Evolutionary conservation across 352 stramenopile species (phyloP), one percentile per base, ranked within the genome.

Genomic region (Phytopythium oedochilum): DNA sequence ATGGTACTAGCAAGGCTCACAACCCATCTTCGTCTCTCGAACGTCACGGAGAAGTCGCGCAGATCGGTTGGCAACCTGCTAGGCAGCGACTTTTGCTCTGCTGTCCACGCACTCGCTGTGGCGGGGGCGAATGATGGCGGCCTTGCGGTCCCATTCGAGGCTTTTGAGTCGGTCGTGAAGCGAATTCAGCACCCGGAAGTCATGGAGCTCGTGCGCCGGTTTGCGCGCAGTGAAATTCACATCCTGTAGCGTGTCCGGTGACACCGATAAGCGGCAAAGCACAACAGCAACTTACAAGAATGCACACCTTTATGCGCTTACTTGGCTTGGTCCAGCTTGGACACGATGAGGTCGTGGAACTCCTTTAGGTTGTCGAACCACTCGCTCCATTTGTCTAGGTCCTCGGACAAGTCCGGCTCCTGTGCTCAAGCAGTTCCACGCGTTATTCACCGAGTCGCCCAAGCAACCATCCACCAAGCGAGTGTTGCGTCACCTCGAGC

Each of bases 351-450:
- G 32, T 64, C 70, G 53, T 78, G 76, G 73, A 92, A 79, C 31
- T 68, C 75, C 56, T 85, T 90, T 14, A 94, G 60, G 18, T 62
- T 65, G 35, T 92, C 80, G 59, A 92, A 94, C 84, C 84, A 94
- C 32, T 66, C 59, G 56, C 78, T 94, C 84, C 84, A 94, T 14
- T 64, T 68, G 56, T 94, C 78, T 22, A 94, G 59, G 61, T 94
- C 84, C 51, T 73, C 65, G 7, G 69, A 74, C 52, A 94, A 57
- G 50, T 94, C 75, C 0, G 84, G 82, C 54, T 94, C 82, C 75
- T 92, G 46, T 15, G 32, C 15, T 15, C 32, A 14, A 14, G 15
- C 10, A 36, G 32, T 15, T 36, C 11, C 7, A 17, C 32, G n/a
- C n/a, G n/a, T n/a, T n/a, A n/a, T n/a, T n/a, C n/a, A n/a, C n/a